Conservation (phyloP, 2,329 filamentous ascomycete species). For the Fusarium albidum region DNA sequence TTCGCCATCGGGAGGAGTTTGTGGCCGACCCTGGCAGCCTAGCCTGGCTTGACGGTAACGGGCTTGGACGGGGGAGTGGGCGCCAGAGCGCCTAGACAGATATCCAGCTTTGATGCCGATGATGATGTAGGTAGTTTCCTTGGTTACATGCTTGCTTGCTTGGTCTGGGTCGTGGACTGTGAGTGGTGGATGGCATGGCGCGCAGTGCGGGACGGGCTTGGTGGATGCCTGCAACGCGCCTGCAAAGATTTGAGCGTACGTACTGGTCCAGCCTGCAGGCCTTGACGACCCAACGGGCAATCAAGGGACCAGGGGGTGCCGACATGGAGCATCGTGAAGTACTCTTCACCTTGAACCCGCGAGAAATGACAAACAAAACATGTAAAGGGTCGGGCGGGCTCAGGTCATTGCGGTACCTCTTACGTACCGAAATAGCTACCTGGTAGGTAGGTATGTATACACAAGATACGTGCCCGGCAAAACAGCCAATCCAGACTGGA, state of each 20-base stretch:
- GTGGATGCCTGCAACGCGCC: constrained; percentile 11
- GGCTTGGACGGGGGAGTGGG: constrained; percentile 4
- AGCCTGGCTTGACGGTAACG: constrained; percentile 9
- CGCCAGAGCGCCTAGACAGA: not conserved
- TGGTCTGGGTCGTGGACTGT: not conserved
- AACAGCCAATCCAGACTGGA: not conserved
- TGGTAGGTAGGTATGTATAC: too few relatives aligned
- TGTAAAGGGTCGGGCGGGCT: not conserved
- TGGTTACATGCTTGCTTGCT: constrained; percentile 1
- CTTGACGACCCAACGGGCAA: constrained; percentile 31
- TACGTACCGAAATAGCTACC: constrained; percentile 27
- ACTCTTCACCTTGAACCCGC: constrained; percentile 19
- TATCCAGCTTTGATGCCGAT: constrained; percentile 1
- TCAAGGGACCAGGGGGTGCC: constrained; percentile 21
- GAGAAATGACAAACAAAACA: constrained; percentile 11
- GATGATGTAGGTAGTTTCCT: constrained; percentile 12
- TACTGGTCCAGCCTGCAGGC: constrained; percentile 25
- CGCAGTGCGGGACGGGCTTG: constrained; percentile 7
- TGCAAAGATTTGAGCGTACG: constrained; percentile 16
- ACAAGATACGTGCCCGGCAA: constrained; percentile 2
- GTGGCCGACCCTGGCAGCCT: too few relatives aligned
- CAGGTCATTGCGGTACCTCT: constrained; percentile 11
- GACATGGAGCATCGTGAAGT: constrained; percentile 20
- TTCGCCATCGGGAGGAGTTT: constrained; percentile 14
- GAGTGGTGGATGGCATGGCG: constrained; percentile 11